phyloP scores from a whole-genome alignment of 306 rosid species.

The apple (Malus domestica) region DNA sequence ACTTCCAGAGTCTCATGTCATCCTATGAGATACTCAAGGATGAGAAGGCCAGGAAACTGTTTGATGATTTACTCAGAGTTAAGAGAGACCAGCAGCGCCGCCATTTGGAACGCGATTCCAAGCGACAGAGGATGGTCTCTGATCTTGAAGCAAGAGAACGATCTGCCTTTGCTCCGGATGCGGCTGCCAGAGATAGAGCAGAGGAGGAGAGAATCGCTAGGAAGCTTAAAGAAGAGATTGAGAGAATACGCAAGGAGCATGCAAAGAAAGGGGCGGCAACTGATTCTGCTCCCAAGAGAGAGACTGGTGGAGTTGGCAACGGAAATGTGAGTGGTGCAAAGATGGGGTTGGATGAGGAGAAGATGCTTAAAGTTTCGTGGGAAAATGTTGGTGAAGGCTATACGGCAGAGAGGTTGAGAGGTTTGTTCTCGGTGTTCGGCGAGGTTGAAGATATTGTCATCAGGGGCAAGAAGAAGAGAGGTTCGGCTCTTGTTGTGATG shows the following conservation, averaged over 20 bases:
- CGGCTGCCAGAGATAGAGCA: conserved; percentile 36
- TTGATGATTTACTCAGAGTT: conserved; percentile 63
- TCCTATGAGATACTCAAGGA: conserved; percentile 83
- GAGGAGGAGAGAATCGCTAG: conserved; percentile 71
- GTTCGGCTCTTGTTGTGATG: conserved; percentile 91
- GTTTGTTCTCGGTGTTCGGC: conserved; percentile 63
- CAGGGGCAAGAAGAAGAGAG: conserved; percentile 63
- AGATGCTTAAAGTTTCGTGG: conserved; percentile 86
- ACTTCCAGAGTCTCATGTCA: conserved; percentile 58
- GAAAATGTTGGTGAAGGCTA: conserved; percentile 74
- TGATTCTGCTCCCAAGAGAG: conserved; percentile 20
- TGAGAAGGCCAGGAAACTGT: conserved; percentile 66
- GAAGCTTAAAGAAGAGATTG: conserved; percentile 70
- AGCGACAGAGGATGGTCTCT: conserved; percentile 73
- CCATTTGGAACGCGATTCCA: conserved; percentile 57
- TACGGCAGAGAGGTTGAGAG: conserved; percentile 62
- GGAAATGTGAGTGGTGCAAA: conserved; percentile 23
- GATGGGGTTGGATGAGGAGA: conserved; percentile 47
- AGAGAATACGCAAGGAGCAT: conserved; percentile 67
- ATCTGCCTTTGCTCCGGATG: conserved; percentile 50
- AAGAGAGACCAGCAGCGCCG: conserved; percentile 67
- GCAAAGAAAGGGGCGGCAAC: conserved; percentile 34
- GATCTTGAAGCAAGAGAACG: conserved; percentile 83
- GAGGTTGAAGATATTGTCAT: conserved; percentile 87
- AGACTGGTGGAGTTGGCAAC: conserved; percentile 29